Base-by-base conservation (phyloP, 2,329 filamentous ascomycete genomes). In the Neofusicoccum sp. region DNA sequence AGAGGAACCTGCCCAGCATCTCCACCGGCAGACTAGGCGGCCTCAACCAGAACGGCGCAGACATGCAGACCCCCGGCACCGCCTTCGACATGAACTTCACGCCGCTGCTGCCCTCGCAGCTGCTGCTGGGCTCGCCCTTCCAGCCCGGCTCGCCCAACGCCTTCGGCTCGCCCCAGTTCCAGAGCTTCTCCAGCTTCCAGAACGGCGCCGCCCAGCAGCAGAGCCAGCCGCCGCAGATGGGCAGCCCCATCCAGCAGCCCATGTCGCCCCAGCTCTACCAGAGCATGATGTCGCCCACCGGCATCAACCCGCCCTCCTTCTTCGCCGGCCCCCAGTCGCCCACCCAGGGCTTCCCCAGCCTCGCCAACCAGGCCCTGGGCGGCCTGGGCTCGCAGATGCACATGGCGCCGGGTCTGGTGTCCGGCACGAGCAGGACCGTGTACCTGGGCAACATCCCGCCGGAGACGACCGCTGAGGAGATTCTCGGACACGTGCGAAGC, bases 41-140 rank as follows among this genome's bases (percentile, higher is more conserved):
- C 53, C 78, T 76, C 58, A 78, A 81, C 64, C 82, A 84, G 70
- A 86, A 82, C 73, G 80, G 78, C 62, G 84, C 83, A 69, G 92
- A 96, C 65, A 86, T 96, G 85, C 83, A 89, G 66, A 93, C 90
- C 26, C 93, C 95, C 14, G 92, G 90, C 44, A 93, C 91, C 57
- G 91, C 85, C 44, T 96, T 92, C 72, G 95, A 98, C 72, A 97
- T 98, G 93, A 95, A 98, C 78, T 98, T 97, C 77, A 97, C 95
- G 9, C 93, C 95, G 65, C 84, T 99, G 66, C 86, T 99, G 38
- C 95, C 95, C 36, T 98, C 93, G 34, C 91, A 97, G 78, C 82
- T 99, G 68, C 86, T 99, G 28, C 88, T 98, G 54, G 95, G 95
- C 49, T 97, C 92, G 76, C 95, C 95, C 16, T 98, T 98, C 78